phyloP scores from a whole-genome alignment of 2,329 filamentous ascomycete species.

The Cryphonectria radicalis region DNA sequence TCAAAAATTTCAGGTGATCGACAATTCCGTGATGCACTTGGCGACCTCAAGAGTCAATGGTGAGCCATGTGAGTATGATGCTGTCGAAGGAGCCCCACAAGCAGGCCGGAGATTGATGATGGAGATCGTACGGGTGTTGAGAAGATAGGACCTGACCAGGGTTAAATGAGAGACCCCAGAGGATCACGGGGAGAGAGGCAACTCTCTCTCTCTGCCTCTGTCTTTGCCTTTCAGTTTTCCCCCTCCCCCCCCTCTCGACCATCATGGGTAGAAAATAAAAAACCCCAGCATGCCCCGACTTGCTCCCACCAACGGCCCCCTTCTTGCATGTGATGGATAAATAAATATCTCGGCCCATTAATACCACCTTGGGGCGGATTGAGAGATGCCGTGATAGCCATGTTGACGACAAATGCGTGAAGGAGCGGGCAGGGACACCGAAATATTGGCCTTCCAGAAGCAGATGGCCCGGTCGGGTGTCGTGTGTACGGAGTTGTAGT shows the following conservation, averaged over 20 bases:
- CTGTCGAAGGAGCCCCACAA: neutral
- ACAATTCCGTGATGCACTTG: neutral
- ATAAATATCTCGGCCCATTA: neutral
- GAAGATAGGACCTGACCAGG: neutral
- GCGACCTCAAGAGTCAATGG: neutral
- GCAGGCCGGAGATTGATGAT: neutral
- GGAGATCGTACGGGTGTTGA: neutral
- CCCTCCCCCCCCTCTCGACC: neutral
- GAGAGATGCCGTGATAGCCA: neutral
- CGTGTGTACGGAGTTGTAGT: neutral
- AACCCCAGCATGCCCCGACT: neutral
- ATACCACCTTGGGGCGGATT: neutral
- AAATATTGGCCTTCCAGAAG: slow-evolving; percentile 17
- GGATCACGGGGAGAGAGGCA: neutral
- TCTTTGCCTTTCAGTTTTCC: neutral
- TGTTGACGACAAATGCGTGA: neutral
- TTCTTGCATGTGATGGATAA: neutral
- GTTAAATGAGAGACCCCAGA: neutral
- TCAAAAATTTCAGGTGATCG: neutral
- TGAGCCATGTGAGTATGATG: neutral
- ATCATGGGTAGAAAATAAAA: neutral
- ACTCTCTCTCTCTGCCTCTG: neutral
- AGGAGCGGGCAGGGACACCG: neutral
- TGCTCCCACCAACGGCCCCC: neutral
- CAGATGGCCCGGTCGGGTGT: slow-evolving; percentile 8